These are phyloP conservation scores for Singerocomus rubriflavus DNA, from an alignment of 1,284 basidiomycete genomes.

Conservation along the genomic window DNA sequence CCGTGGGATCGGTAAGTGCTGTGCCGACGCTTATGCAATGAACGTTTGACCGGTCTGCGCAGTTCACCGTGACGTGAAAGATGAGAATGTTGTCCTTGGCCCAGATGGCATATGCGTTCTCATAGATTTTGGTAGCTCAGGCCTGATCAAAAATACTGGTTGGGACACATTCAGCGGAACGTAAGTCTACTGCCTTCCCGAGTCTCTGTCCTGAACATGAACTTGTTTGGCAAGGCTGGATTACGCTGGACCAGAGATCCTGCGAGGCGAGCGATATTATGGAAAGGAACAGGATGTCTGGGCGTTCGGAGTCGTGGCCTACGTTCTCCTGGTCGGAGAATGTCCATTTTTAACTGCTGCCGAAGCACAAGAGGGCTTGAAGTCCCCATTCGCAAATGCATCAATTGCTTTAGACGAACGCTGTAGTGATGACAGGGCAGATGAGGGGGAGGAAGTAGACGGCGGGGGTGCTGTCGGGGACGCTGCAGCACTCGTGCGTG, in stretches of 20 bases:
- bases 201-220: conserved; percentile 16
- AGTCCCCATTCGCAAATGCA: conserved; percentile 70
- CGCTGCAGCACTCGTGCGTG: conserved; percentile 74
- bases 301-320: conserved; percentile 98
- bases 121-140: conserved; percentile 96
- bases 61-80: conserved; percentile 98
- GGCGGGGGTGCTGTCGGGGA: conserved; percentile 81
- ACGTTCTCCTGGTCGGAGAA: conserved; percentile 93
- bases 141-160: conserved; percentile 76
- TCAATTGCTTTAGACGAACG: conserved; percentile 74
- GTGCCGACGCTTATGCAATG: conserved; percentile 5
- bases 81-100: conserved; percentile 92
- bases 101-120: conserved; percentile 77
- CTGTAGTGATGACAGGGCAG: conserved; percentile 66
- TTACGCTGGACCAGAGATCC: conserved; percentile 96
- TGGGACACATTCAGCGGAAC: conserved; percentile 98
- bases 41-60: conserved; percentile 21
- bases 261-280: conserved; percentile 90
- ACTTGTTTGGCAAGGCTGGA: conserved; percentile 61
- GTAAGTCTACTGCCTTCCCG: conserved; percentile 44
- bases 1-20: conserved; percentile 74
- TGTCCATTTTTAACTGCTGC: conserved; percentile 89
- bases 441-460: conserved; percentile 69
- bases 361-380: conserved; percentile 78
- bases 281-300: conserved; percentile 98